Conservation (phyloP, 306 rosid species). For the Crotalaria pallida region DNA sequence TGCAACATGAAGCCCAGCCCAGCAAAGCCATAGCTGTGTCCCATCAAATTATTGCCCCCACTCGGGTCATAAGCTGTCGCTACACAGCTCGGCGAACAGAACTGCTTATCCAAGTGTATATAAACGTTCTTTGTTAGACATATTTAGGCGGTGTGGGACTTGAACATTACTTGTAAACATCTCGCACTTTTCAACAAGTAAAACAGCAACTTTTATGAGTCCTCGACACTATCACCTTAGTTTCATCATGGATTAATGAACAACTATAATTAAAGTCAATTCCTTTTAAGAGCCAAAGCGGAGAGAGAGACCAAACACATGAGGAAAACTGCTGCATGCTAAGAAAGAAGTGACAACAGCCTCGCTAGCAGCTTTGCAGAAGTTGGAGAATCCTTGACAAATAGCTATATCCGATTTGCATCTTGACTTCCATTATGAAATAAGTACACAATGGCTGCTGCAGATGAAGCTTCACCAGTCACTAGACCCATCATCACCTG, state of each 20-base stretch:
- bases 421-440: slow-evolving; percentile 46
- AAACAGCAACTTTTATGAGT: not conserved
- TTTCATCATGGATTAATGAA: not conserved
- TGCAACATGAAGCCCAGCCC: not conserved
- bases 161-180: not conserved
- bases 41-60: not conserved
- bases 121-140: too few species aligned
- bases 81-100: not conserved
- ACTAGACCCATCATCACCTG: slow-evolving; percentile 37
- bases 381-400: slow-evolving; percentile 30
- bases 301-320: slow-evolving; percentile 30
- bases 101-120: not conserved
- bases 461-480: slow-evolving; percentile 25
- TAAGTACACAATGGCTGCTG: slow-evolving; percentile 33
- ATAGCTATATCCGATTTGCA: slow-evolving; percentile 46
- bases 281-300: slow-evolving; percentile 31
- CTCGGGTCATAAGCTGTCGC: not conserved
- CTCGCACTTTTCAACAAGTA: not conserved
- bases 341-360: slow-evolving; percentile 37
- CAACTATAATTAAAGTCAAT: not conserved
- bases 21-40: not conserved
- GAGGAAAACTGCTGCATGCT: slow-evolving; percentile 22
- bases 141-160: not conserved
- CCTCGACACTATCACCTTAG: not conserved
- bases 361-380: slow-evolving; percentile 34